Conservation (phyloP, 441 rosid species). For the Macaranga tanarius region DNA sequence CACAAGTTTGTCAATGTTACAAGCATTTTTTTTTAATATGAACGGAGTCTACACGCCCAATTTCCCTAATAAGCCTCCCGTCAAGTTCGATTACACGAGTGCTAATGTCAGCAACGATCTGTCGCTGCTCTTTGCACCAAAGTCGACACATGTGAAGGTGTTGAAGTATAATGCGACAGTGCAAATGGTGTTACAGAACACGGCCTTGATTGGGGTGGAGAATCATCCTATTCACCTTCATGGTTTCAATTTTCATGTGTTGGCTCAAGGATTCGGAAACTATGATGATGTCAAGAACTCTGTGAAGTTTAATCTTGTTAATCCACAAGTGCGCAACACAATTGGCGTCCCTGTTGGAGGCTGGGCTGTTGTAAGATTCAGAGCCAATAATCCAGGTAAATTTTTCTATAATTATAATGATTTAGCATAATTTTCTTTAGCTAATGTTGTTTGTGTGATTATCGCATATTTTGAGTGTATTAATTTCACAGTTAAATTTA, state of each 20-base stretch:
- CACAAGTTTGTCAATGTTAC: slow-evolving; percentile 45
- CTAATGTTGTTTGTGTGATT: no score
- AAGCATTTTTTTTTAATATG: slow-evolving; percentile 55
- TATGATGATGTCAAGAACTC: slow-evolving; percentile 46
- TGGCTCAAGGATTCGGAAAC: slow-evolving; percentile 91
- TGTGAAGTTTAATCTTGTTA: slow-evolving; percentile 49
- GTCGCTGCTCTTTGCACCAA: slow-evolving; percentile 40
- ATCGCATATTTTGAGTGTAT: no score
- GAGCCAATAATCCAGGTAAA: slow-evolving; percentile 77
- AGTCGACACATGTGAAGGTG: slow-evolving; percentile 55
- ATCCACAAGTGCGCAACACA: slow-evolving; percentile 69
- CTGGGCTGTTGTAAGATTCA: slow-evolving; percentile 83
- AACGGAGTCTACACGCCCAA: slow-evolving; percentile 58
- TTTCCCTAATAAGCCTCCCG: slow-evolving; percentile 68
- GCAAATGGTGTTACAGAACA: slow-evolving; percentile 71
- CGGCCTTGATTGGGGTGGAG: slow-evolving; percentile 57
- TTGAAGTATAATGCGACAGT: slow-evolving; percentile 67
- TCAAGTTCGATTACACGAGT: slow-evolving; percentile 61
- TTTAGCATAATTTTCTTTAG: no score
- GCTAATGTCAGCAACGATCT: slow-evolving; percentile 23
- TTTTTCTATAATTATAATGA: not conserved
- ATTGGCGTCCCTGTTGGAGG: slow-evolving; percentile 82
- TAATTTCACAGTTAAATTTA: no score
- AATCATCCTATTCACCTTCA: slow-evolving; percentile 89
- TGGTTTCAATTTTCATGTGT: slow-evolving; percentile 68